Evolutionary conservation across 2,329 filamentous ascomycete genomes (phyloP), one percentile per base, ranked within the genome.

Genomic region (Apiospora pterosperma): DNA sequence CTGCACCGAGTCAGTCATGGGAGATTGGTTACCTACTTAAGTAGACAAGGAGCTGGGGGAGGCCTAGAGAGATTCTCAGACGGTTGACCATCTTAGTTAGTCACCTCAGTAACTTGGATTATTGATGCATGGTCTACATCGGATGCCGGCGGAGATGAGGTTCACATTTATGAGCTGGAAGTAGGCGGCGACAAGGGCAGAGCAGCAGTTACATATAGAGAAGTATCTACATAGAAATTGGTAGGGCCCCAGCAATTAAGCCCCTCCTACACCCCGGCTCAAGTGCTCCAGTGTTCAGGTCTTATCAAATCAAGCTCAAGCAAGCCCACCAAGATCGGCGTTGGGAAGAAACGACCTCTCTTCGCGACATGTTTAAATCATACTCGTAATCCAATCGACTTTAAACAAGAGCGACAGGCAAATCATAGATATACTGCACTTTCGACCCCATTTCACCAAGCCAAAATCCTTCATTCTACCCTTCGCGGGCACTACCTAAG

Each of bases 281-380:
- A 12, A 12, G 19, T 34, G 48, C 48, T 55, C 48, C 48, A 55
- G 11, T 55, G 48, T 55, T 34, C 48, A 55, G 48, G 48, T 55
- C 48, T 55, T 55, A 55, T 55, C 48, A 55, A 55, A 55, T 55
- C 48, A 55, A 55, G 48, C 48, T 16, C 48, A 52, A 52, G 6
- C 25, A 55, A 55, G 28, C 48, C 48, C 48, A 55, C 48, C 48
- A 55, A 55, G 48, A 55, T 55, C 48, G 48, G 48, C 48, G 48
- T 55, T 55, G 48, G 48, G 48, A 55, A 55, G 48, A 34, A 55
- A 55, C 48, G 25, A 55, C 48, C 48, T 55, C 48, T 34, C 48
- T 55, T 55, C 48, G 48, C 48, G 28, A 55, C 48, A 34, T 55
- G 19, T 55, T 16, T n/a, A 21, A 34, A 55, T 11, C n/a, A n/a